Evolutionary conservation across 768 basidiomycete genomes (phyloP), one percentile per base, ranked within the genome.

Genomic region (Amanita pseudoporphyria): DNA sequence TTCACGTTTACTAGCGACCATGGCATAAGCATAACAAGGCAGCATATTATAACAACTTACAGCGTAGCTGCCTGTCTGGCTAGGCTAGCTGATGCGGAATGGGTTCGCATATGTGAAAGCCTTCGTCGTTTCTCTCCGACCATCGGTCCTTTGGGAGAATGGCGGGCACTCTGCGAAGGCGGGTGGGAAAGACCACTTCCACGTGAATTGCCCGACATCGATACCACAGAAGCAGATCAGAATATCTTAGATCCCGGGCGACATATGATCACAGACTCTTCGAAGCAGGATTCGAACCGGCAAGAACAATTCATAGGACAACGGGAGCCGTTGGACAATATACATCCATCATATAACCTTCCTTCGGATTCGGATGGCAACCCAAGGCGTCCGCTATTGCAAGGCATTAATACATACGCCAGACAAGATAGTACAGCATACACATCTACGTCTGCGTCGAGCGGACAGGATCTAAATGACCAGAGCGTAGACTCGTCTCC

Each of bases 61-160:
- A 74, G 64, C 52, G 70, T 87, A 12, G 85, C 84, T 2, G 79
- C 81, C 0, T 75, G 72, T 51, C 67, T 90, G 16, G 72, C 82
- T 7, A 74, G 84, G 21, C 67, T 88, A n/a, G 86, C 85, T 1
- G 86, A 90, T 50, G 79, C 80, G 4, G 84, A 88, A 65, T 91
- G 87, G 87, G 59, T 75, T 19, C 78, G 79, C 32, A 65, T 76
- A 10, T 86, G 83, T 56, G 87, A 89, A 67, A 72, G 72, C n/a
- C 75, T 88, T 19, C 76, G 86, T 36, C 71, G 79, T 5, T 76
- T 77, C 55, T 73, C 82, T 12, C 80, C 84, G 0, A 73, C 73
- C 10, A 71, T 91, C 30, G 87, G 85, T 0, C 71, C 69, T n/a
- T 69, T 89, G 3, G 82, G 80, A 4, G 78, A 86, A 69, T 87